Percentiles rank a stretch among this genome's conserved stretches.
phyloP scores from a whole-genome alignment of 2,329 filamentous ascomycete genomes.

The Taxawa tesnikishii region DNA sequence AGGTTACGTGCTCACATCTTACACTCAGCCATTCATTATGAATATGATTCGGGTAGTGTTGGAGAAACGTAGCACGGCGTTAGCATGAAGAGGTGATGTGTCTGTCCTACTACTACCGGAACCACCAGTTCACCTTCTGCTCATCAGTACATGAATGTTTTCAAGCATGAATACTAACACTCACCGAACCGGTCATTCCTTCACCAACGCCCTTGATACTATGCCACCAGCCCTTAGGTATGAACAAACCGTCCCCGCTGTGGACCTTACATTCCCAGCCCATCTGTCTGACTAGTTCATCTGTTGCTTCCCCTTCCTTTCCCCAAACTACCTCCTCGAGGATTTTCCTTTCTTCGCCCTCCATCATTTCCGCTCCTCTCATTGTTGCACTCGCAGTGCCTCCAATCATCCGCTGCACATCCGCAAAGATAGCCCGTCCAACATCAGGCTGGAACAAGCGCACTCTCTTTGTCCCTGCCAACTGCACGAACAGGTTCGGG shows the following conservation, averaged over 20 bases:
- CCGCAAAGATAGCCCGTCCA: constrained; percentile 53
- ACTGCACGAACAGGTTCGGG: constrained; percentile 80
- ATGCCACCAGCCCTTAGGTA: constrained; percentile 81
- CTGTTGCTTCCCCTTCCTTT: constrained; percentile 10
- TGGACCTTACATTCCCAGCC: constrained; percentile 42
- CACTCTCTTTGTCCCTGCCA: constrained; percentile 60
- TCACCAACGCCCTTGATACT: constrained; percentile 55
- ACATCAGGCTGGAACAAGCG: constrained; percentile 54
- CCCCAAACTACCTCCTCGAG: constrained; percentile 64
- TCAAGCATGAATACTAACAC: no score
- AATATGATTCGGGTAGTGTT: no score
- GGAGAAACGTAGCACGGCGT: no score
- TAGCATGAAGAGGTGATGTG: no score
- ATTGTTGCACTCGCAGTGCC: constrained; percentile 37
- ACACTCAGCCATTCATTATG: no score
- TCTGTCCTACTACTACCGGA: constrained; percentile 52
- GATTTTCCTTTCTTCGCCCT: constrained; percentile 54
- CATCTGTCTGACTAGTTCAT: constrained; percentile 14
- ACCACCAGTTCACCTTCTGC: constrained; percentile 89
- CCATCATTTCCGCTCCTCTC: constrained; percentile 84
- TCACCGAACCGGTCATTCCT: constrained; percentile 49
- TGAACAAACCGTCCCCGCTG: constrained; percentile 61
- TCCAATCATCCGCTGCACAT: constrained; percentile 29
- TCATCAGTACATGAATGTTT: no score
- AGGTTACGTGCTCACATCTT: no score